Evolutionary conservation across 306 rosid species (phyloP), one percentile per base, ranked within the genome.

Genomic region (Citrullus amarus): DNA sequence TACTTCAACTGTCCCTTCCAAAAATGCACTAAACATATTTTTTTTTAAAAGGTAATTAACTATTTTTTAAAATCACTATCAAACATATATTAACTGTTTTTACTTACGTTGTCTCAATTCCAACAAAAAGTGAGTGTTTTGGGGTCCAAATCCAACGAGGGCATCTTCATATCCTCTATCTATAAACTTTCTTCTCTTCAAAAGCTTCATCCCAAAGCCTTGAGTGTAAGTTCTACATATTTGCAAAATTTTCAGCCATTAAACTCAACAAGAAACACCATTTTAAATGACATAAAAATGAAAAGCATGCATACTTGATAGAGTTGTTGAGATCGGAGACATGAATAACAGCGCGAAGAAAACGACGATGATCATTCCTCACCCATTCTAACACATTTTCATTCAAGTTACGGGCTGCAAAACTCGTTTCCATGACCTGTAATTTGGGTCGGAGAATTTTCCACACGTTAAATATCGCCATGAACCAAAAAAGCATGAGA

Each of bases 51-150:
- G 0, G 4, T 5, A 32, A 36, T 7, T 8, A 43, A 8, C 2
- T 1, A 8, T 43, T 43, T 43, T 43, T 43, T 7, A 43, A 32
- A 48, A 48, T 48, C 15, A 2, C 53, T 48, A 15, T 48, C 15
- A 8, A 36, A 36, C 39, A 36, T 36, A 5, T 4, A 36, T 36
- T 36, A 36, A 36, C 39, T 4, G 6, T 43, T 32, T 46, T 67
- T 38, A 39, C 74, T 39, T n/a, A 30, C 77, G 22, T 50, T 72
- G 46, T 72, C 77, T 72, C 9, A 72, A 0, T 51, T 72, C 77
- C 0, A 72, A 34, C 15, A 72, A 50, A 72, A 72, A 72, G 77
- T 72, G 77, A 8, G 77, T 72, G 25, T 72, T 72, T 72, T 72
- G 9, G 6, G 77, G 77, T 1, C 77, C 77, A 9, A 72, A 72